Evolutionary conservation across 257 asterid genomes (phyloP), one percentile per base, ranked within the genome.

Genomic region (Nicotiana obtusifolia): DNA sequence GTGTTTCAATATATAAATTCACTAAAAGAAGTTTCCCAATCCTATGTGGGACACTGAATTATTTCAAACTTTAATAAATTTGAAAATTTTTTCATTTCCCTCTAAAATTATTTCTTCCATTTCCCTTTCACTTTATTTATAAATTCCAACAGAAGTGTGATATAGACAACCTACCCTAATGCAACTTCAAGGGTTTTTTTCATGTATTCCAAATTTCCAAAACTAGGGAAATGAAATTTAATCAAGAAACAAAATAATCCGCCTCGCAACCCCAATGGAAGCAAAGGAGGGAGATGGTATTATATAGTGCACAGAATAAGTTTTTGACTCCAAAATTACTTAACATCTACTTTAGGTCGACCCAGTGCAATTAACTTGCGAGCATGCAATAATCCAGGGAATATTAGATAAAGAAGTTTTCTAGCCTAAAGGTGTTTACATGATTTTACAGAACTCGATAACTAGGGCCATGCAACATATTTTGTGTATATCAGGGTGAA

Each of bases 381-480:
- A 13, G n/a, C 79, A 73, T 44, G 37, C 22, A 15, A 22, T 24
- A 73, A 24, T 73, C 61, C 44, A 49, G 20, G 41, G 41, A 47
- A 75, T 49, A 33, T 26, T 7, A 49, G 26, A 75, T 47, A 73
- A 47, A 11, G 0, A 73, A 47, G 13, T 44, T 73, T 73, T 71
- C 37, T 73, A 9, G 41, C 79, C 16, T 10, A 14, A 15, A 24
- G 24, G 35, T 71, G 35, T 71, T 71, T 44, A 6, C 14, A 71
- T 7, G 41, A 37, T 28, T 75, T 54, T 75, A 5, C 35, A 60
- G 15, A 6, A 28, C 22, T 44, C 81, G 13, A 56, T 78, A 78
- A 78, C 57, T n/a, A 56, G 71, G 81, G 19, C 61, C 56, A 64
- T 37, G 41, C 52, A 62, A 79, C 49, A 82, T 17, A 81, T 64